Base-by-base conservation (phyloP, 140 eudicot species). In the Ambrosia hybrid region DNA sequence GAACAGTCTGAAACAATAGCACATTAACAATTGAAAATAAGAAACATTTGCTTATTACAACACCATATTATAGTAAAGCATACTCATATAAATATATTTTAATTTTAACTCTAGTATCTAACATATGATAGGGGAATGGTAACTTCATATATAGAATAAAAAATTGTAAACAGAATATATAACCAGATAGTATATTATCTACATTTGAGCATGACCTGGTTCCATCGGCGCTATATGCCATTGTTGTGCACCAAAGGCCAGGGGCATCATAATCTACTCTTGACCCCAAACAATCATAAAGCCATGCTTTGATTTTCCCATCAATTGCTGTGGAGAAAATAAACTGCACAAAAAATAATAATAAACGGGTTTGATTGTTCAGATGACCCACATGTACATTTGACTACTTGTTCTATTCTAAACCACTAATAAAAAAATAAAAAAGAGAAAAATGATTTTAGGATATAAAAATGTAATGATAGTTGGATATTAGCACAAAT, bases 201-300 rank as follows among this genome's bases (percentile, higher is more conserved):
- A 6, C 68, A 56, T 62, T 57, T 17, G 45, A 57, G 77, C 26
- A 48, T 58, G 49, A 92, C 98, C 98, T 89, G 70, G 84, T 83
- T 76, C 96, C 98, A 85, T 92, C 98, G 80, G 89, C 86, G 56
- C 89, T 87, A 21, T 92, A 92, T 36, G 96, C 95, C 98, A 92
- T 92, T 57, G 96, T 89, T 0, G 96, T 92, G 74, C 95, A 87
- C 87, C 95, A 89, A 70, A 64, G 96, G 70, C 98, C 98, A 77
- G 96, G 98, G 72, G 98, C 98, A 73, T 92, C 98, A 83, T 92
- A 92, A 83, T 92, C 95, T 37, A 92, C 95, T 75, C 98, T 78
- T 43, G 96, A 85, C 65, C 98, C 98, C 85, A 84, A 66, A 65
- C 94, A 81, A 78, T 92, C 98, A 77, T 92, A 89, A 17, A 92